Conservation (phyloP, 768 basidiomycete species). For the Gautieria morchelliformis region DNA sequence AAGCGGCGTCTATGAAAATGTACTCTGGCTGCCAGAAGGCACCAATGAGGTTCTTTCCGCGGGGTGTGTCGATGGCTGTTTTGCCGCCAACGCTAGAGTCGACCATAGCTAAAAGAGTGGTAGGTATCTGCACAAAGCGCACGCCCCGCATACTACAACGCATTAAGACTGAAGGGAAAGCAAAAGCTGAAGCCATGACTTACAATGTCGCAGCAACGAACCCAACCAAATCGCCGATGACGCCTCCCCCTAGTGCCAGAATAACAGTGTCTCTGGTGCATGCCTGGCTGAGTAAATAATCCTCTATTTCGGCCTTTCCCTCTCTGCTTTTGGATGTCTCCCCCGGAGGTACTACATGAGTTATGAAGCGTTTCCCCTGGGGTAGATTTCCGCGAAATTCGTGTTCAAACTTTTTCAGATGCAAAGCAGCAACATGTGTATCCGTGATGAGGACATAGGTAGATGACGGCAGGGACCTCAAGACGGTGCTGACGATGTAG, state of each 20-base stretch:
- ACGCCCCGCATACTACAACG: constrained; percentile 86
- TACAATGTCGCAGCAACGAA: constrained; percentile 97
- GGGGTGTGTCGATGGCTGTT: constrained; percentile 97
- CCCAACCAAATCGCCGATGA: constrained; percentile 93
- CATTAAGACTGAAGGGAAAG: background rate
- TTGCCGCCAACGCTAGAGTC: constrained; percentile 97
- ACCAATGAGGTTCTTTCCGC: constrained; percentile 97
- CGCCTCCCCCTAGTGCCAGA: constrained; percentile 91
- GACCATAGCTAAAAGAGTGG: constrained; percentile 95
- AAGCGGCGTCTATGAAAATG: constrained; percentile 95
- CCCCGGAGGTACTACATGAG: constrained; percentile 76
- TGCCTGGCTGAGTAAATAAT: constrained; percentile 77
- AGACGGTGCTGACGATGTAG: constrained; percentile 72
- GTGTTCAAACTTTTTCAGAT: constrained; percentile 56
- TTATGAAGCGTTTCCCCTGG: constrained; percentile 47
- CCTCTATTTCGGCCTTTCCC: constrained; percentile 89
- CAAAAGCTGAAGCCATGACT: constrained; percentile 21
- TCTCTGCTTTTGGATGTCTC: constrained; percentile 88
- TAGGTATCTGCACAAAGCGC: constrained; percentile 92
- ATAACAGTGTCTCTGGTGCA: constrained; percentile 93
- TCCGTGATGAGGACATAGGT: constrained; percentile 92
- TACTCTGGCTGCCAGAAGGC: constrained; percentile 98
- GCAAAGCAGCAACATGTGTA: constrained; percentile 75
- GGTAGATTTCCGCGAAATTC: constrained; percentile 42
- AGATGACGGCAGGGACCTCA: constrained; percentile 62